Evolutionary conservation across 2,329 filamentous ascomycete genomes (phyloP).

Genomic region (Cladosporium sphaerospermum): DNA sequence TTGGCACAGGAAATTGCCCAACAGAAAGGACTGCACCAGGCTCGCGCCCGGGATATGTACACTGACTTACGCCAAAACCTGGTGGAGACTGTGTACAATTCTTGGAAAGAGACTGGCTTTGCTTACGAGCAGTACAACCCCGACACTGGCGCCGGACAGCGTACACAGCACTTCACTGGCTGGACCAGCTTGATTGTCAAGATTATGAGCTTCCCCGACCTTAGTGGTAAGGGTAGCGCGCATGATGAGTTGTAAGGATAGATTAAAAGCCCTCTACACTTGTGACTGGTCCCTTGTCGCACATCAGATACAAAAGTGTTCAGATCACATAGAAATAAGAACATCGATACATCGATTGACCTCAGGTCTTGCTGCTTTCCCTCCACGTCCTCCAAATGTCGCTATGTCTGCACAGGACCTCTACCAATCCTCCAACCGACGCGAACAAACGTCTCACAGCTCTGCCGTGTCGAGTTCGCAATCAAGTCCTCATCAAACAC

Average conservation of each 20-base stretch:
- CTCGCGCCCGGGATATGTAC: conserved; percentile 68
- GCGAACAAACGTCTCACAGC: conserved; percentile 36
- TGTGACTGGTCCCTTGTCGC: no score
- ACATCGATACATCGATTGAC: no score
- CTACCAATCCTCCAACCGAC: conserved; percentile 33
- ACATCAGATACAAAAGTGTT: no score
- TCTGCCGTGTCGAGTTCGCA: conserved; percentile 30
- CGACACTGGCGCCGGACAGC: conserved; percentile 84
- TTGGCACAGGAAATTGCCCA: conserved; percentile 55
- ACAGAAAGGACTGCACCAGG: conserved; percentile 58
- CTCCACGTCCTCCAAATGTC: not conserved
- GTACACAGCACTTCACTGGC: conserved; percentile 95
- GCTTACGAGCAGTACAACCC: conserved; percentile 99
- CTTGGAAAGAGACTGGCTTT: conserved; percentile 88
- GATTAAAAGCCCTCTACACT: no score
- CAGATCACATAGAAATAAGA: no score
- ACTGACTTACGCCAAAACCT: conserved; percentile 71
- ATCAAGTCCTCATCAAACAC: conserved; percentile 36
- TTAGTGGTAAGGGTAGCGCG: conserved; percentile 32
- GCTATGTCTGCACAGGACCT: not conserved
- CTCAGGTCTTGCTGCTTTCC: no score
- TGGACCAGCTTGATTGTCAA: conserved; percentile 99
- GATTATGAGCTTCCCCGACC: conserved; percentile 89
- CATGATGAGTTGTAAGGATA: conserved; percentile 44
- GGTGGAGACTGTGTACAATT: conserved; percentile 78